Evolutionary conservation across 768 basidiomycete species (phyloP).

Genomic region (Gelatoporia subvermispora): DNA sequence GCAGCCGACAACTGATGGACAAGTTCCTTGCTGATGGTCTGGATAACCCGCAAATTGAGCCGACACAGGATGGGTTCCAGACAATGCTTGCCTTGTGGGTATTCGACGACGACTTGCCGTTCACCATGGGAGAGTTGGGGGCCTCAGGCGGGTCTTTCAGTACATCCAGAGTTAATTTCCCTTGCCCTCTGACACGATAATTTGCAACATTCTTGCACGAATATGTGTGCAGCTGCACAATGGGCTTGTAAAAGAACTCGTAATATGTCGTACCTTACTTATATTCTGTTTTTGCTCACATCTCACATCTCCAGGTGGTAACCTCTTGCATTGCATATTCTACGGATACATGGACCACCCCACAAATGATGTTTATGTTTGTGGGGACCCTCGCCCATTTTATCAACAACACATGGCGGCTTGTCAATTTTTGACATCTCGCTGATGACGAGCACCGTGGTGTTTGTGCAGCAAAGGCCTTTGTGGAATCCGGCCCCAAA

Average conservation of each 20-base stretch:
- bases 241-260: constrained; percentile 15
- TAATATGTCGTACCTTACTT: constrained; percentile 2
- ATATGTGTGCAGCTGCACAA: constrained; percentile 16
- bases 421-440: constrained; percentile 13
- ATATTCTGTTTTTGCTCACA: background rate
- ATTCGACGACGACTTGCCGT: constrained; percentile 23
- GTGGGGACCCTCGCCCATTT: constrained; percentile 13
- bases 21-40: no score
- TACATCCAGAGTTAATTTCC: constrained; percentile 9
- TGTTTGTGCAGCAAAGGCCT: constrained; percentile 25
- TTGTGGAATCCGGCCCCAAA: constrained; percentile 19
- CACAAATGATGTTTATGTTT: constrained; percentile 17
- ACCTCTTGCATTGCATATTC: constrained; percentile 13
- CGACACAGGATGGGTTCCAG: constrained; percentile 21
- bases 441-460: constrained; percentile 22
- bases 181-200: constrained; percentile 24
- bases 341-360: constrained; percentile 13
- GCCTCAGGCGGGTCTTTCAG: constrained; percentile 12
- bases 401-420: constrained; percentile 17
- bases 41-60: no score
- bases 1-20: constrained; percentile 25
- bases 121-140: constrained; percentile 20
- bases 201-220: constrained; percentile 14
- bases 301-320: background rate
- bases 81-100: constrained; percentile 14